phyloP scores from a whole-genome alignment of 441 rosid species.

The Euphorbia corollata region DNA sequence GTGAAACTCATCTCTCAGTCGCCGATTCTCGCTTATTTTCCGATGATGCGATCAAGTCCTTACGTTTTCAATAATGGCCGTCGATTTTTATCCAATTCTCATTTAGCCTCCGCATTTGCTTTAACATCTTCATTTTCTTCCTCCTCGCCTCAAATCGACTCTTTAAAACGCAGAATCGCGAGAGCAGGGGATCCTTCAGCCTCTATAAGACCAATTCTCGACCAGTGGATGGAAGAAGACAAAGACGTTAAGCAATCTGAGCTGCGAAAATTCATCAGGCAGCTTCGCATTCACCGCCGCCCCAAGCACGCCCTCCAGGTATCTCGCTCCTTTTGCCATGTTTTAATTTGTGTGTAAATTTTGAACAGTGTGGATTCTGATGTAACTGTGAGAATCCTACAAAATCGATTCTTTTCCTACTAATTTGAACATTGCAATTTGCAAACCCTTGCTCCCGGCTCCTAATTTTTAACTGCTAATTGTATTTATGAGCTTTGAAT shows the following conservation, averaged over 20 bases:
- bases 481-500: neutral
- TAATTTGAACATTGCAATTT: neutral
- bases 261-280: slow-evolving; percentile 21
- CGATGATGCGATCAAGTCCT: slow-evolving; percentile 18
- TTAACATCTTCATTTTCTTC: neutral
- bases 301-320: slow-evolving; percentile 36
- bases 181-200: slow-evolving; percentile 22
- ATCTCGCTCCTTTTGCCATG: neutral
- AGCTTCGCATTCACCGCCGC: slow-evolving; percentile 26
- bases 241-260: slow-evolving; percentile 18
- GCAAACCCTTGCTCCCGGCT: neutral
- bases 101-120: slow-evolving; percentile 5
- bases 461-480: neutral
- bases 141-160: slow-evolving; percentile 12
- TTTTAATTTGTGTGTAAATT: too few species aligned
- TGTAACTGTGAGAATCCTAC: neutral
- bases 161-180: slow-evolving; percentile 23
- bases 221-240: slow-evolving; percentile 41
- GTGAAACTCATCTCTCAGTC: neutral
- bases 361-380: too few species aligned
- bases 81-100: slow-evolving; percentile 3
- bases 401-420: neutral
- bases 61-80: neutral
- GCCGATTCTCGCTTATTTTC: neutral
- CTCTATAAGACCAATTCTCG: slow-evolving; percentile 29